These are phyloP conservation scores for Aquanectria penicillioides DNA, from an alignment of 2,329 filamentous ascomycete species.

Conservation along the genomic window DNA sequence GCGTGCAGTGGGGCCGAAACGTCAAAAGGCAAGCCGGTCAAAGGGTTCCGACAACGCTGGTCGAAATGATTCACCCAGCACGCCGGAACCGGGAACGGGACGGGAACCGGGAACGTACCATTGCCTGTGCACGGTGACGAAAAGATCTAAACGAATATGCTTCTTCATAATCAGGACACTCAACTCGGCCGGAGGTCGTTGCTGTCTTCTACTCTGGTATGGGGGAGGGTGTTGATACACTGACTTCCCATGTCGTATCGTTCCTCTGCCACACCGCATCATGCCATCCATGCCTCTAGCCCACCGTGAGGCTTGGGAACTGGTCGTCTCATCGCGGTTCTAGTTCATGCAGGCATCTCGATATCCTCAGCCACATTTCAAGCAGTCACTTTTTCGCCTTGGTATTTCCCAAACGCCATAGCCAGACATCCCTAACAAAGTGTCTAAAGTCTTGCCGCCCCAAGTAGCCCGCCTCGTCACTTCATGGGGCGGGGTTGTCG, in stretches of 20 bases:
- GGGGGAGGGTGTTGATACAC: background rate
- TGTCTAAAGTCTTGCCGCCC: constrained; percentile 28
- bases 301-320: too few relatives aligned
- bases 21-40: constrained; percentile 8
- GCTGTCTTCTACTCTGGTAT: constrained; percentile 3
- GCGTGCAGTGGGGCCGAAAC: constrained; percentile 13
- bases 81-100: constrained; percentile 15
- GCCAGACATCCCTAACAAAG: constrained; percentile 35
- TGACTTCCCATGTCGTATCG: too few relatives aligned
- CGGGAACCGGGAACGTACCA: constrained; percentile 1
- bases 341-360: constrained; percentile 5
- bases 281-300: too few relatives aligned
- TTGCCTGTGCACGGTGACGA: background rate
- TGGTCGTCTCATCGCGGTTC: background rate
- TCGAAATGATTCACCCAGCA: constrained; percentile 15
- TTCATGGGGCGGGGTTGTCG: constrained; percentile 82
- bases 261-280: too few relatives aligned
- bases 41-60: constrained; percentile 24
- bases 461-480: background rate
- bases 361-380: constrained; percentile 27
- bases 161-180: constrained; percentile 14
- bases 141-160: background rate
- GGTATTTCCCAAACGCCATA: constrained; percentile 47
- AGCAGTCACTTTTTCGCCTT: constrained; percentile 40
- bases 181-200: background rate